These are phyloP conservation scores for Crotalaria pallida DNA, from an alignment of 306 rosid species.

Conservation along the genomic window DNA sequence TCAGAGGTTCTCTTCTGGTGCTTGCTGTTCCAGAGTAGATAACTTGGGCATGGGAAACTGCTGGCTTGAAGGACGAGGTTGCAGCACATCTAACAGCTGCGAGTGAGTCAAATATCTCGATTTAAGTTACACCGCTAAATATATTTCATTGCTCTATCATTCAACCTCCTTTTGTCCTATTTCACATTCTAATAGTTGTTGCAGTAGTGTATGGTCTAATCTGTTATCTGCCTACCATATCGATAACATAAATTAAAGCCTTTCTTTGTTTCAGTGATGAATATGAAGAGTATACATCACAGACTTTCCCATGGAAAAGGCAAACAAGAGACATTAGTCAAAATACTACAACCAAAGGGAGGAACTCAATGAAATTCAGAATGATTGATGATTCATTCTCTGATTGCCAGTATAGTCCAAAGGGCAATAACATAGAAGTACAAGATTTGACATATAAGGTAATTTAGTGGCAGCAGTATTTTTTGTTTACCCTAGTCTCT, in stretches of 20 bases:
- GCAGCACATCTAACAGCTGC: constrained; percentile 80
- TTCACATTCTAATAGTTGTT: background rate
- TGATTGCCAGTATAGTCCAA: constrained; percentile 35
- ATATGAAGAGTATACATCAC: constrained; percentile 43
- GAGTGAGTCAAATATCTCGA: constrained; percentile 32
- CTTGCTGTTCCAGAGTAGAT: constrained; percentile 69
- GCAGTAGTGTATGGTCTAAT: background rate
- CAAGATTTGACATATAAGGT: constrained; percentile 45
- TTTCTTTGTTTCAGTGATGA: constrained; percentile 50
- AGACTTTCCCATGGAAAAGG: constrained; percentile 67
- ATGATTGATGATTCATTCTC: constrained; percentile 43
- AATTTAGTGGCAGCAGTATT: constrained; percentile 15
- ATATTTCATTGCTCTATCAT: background rate
- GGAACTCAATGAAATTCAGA: constrained; percentile 34
- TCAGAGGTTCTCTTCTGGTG: constrained; percentile 68
- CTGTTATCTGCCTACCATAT: background rate
- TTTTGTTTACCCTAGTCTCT: background rate
- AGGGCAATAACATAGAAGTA: constrained; percentile 23
- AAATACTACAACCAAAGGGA: constrained; percentile 35
- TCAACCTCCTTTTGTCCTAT: background rate
- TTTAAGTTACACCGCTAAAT: background rate
- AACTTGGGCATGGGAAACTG: constrained; percentile 66
- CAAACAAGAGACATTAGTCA: constrained; percentile 45
- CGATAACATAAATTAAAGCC: background rate
- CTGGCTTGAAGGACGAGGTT: constrained; percentile 66